Conservation (phyloP, 208 protist genomes). For the Leishmania lainsoni region DNA sequence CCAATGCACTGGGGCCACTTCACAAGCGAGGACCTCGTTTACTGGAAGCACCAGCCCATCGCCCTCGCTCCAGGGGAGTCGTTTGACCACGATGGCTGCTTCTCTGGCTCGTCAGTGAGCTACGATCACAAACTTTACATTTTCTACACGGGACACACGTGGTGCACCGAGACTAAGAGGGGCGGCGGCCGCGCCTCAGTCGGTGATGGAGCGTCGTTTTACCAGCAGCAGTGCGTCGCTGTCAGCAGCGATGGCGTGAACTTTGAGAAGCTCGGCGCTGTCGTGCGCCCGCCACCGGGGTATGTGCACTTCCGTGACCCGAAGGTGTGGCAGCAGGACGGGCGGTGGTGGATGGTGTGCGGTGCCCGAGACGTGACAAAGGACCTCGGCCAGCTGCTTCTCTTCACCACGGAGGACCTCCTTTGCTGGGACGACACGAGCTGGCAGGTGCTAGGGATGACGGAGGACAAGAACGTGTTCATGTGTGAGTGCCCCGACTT, state of each 20-base stretch:
- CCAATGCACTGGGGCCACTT: slow-evolving; percentile 58
- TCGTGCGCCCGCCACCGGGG: slow-evolving; percentile 31
- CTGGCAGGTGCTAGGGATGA: no score
- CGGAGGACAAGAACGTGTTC: no score
- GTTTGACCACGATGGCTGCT: slow-evolving; percentile 55
- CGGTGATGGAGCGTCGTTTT: no score
- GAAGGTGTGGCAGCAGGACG: slow-evolving; percentile 44
- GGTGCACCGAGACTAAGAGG: slow-evolving; percentile 21
- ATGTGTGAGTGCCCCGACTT: no score
- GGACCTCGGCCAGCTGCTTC: slow-evolving; percentile 41
- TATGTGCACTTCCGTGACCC: slow-evolving; percentile 49
- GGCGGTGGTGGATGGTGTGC: slow-evolving; percentile 42
- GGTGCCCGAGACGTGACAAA: slow-evolving; percentile 32
- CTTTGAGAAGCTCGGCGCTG: slow-evolving; percentile 39
- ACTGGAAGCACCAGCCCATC: slow-evolving; percentile 48
- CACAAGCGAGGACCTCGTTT: slow-evolving; percentile 45
- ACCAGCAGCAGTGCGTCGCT: slow-evolving; percentile 58
- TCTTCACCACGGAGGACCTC: slow-evolving; percentile 31
- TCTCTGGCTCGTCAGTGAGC: slow-evolving; percentile 50
- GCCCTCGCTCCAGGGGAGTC: slow-evolving; percentile 42
- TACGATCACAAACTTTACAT: slow-evolving; percentile 44
- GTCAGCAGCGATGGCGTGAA: slow-evolving; percentile 43
- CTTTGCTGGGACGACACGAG: no score
- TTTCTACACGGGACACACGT: slow-evolving; percentile 61
- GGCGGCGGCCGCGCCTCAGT: background rate